Percentiles rank a stretch among this genome's conserved stretches.
These are phyloP conservation scores for Setaria italica DNA, from an alignment of 202 grass and related monocot genomes.

Conservation along the genomic window DNA sequence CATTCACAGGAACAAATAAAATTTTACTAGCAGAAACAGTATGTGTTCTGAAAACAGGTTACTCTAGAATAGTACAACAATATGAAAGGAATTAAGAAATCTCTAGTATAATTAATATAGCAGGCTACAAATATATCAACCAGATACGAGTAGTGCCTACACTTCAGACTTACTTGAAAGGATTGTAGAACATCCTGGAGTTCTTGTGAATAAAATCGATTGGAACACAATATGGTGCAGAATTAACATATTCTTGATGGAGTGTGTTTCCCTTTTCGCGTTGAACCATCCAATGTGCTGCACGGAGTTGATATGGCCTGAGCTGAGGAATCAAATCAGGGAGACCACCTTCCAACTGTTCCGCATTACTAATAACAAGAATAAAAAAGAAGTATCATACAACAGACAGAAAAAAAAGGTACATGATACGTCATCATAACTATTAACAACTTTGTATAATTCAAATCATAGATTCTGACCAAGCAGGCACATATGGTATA, in stretches of 20 bases:
- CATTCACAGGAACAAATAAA: conserved; percentile 9
- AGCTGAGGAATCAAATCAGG: conserved; percentile 79
- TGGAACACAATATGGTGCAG: conserved; percentile 81
- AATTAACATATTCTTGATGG: conserved; percentile 42
- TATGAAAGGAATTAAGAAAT: conserved; percentile 30
- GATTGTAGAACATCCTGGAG: conserved; percentile 96
- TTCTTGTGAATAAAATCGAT: conserved; percentile 68
- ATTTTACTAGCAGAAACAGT: neutral
- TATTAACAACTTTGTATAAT: neutral
- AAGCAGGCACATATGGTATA: conserved; percentile 24
- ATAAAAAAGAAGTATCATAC: conserved; percentile 36
- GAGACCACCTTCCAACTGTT: conserved; percentile 66
- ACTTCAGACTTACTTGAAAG: conserved; percentile 84
- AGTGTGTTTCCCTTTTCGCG: conserved; percentile 63
- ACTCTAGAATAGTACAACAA: conserved; percentile 14
- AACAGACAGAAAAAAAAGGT: conserved; percentile 25
- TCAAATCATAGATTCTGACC: conserved; percentile 2
- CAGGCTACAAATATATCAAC: neutral
- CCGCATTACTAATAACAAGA: conserved; percentile 57
- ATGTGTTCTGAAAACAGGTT: conserved; percentile 17
- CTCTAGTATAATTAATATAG: conserved; percentile 27
- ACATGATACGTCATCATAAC: conserved; percentile 9
- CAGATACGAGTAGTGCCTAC: neutral
- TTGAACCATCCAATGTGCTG: conserved; percentile 95
- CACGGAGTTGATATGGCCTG: conserved; percentile 94